Conservation (phyloP, 2,329 filamentous ascomycete species). For the Ramularia endophylla region DNA sequence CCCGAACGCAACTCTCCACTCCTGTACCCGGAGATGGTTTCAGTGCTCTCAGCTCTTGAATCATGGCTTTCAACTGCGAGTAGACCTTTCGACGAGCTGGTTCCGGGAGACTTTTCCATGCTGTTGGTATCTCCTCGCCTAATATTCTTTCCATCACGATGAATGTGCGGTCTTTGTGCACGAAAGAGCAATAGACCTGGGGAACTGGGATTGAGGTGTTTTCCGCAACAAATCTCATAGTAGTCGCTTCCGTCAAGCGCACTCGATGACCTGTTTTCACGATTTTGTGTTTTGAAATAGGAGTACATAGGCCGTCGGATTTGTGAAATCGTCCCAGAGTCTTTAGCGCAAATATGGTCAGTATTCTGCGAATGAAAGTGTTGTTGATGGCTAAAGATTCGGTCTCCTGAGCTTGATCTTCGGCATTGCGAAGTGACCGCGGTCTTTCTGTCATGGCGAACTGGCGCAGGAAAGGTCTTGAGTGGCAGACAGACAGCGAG, state of each 20-base stretch:
- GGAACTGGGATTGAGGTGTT: constrained; percentile 7
- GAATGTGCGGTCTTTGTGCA: constrained; percentile 2
- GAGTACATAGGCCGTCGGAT: constrained; percentile 7
- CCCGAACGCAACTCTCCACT: constrained; percentile 7
- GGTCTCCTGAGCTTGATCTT: background rate
- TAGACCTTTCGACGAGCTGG: background rate
- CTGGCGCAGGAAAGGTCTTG: no score
- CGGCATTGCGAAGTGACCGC: background rate
- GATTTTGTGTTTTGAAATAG: constrained; percentile 4
- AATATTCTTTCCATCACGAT: constrained; percentile 6
- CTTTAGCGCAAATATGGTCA: constrained; percentile 5
- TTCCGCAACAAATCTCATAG: constrained; percentile 5
- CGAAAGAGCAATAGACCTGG: constrained; percentile 5
- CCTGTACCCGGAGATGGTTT: background rate
- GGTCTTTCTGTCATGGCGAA: background rate
- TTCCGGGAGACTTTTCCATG: constrained; percentile 1
- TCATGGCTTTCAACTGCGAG: constrained; percentile 1
- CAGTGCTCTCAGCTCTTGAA: constrained; percentile 4
- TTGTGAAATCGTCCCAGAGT: constrained; percentile 7
- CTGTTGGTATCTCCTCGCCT: background rate
- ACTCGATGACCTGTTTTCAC: constrained; percentile 7
- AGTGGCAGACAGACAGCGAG: no score
- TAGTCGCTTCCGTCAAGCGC: constrained; percentile 4
- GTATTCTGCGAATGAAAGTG: constrained; percentile 1
- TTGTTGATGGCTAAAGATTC: constrained; percentile 2